Base-by-base conservation (phyloP, 1,139 yeast genomes). In the Scheffersomyces stambukii region DNA sequence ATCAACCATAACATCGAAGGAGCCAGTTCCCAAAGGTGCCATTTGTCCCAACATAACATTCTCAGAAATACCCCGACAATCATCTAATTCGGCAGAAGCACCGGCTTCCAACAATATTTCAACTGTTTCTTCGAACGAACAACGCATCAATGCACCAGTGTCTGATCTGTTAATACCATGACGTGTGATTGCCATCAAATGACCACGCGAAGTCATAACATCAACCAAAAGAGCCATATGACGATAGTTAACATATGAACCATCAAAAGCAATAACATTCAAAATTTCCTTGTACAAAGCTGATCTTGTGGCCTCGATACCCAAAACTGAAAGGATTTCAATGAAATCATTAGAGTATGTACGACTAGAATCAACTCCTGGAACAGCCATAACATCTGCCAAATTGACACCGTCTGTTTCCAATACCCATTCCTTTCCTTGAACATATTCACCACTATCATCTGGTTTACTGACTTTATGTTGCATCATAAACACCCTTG, bases 131-230 rank as follows among this genome's bases (percentile, higher is more conserved):
- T 93, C 99, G 68, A 93, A 93, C 29, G 98, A 91, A 69, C 96
- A 91, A 63, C 98, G 79, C 98, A 93, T 93, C 53, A 93, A 73
- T 1, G 98, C 98, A 64, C 98, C 98, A 19, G 98, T 93, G 44
- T 91, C 96, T 20, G 95, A 85, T 64, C 98, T 81, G 60, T 93
- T 93, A 61, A 93, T 91, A 75, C 99, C 99, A 57, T 91, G 98
- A 75, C 99, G 95, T 30, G 98, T 91, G 48, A 93, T 91, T 20
- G 98, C 97, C 86, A 93, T 91, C 61, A 93, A 73, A 54, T 91
- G 96, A 52, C 99, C 99, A 58, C 96, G 83, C 27, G 95, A 84
- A 2, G 99, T 93, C 99, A 93, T 93, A 17, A 89, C 95, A 67
- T 93, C 99, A 35, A 91, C 97, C 50, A 93, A 72, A 48, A 93